Evolutionary conservation across 2,329 filamentous ascomycete genomes (phyloP), one percentile per base, ranked within the genome.

Genomic region (Diplodia scrobiculata): DNA sequence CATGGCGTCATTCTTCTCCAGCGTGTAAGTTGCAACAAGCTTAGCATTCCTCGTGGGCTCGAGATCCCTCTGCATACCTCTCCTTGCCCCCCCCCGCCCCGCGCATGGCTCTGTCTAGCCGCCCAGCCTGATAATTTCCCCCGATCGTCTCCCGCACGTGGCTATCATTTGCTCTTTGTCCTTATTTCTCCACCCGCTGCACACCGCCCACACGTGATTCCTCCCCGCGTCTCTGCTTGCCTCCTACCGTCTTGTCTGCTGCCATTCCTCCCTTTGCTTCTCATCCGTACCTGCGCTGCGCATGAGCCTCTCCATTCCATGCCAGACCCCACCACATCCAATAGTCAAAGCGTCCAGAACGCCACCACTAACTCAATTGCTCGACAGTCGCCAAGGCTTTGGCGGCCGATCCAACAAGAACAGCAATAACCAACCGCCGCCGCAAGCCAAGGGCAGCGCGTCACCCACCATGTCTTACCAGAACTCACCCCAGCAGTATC

Each of bases 1-100:
- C 66, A 78, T 78, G 77, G 73, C 76, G 69, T 78, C 76, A 67
- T 79, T 79, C 71, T 79, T 79, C 73, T 77, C 75, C 72, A 78
- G 75, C 70, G 75, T 78, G 77, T 78, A 70, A 77, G 77, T 79
- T 27, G n/a, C 29, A 19, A 21, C 29, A 25, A 17, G 65, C 65
- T 63, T 66, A 59, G 65, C 65, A 63, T 66, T 54, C 64, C 64
- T 66, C 54, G 34, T 47, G 54, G 41, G 54, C 63, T 58, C n/a
- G 6, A 48, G 38, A 34, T 25, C 21, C 34, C 25, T 66, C 53
- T 60, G 29, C 53, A 51, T 48, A 14, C 58, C 45, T 32, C 38
- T 48, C 45, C 34, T 50, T 50, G 36, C 51, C 52, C 32, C 25
- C 38, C 32, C 36, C 45, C 55, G 34, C 47, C 63, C 51, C 63